Base-by-base conservation (phyloP, 1,284 basidiomycete genomes). In the Hemileccinum hortonii region DNA sequence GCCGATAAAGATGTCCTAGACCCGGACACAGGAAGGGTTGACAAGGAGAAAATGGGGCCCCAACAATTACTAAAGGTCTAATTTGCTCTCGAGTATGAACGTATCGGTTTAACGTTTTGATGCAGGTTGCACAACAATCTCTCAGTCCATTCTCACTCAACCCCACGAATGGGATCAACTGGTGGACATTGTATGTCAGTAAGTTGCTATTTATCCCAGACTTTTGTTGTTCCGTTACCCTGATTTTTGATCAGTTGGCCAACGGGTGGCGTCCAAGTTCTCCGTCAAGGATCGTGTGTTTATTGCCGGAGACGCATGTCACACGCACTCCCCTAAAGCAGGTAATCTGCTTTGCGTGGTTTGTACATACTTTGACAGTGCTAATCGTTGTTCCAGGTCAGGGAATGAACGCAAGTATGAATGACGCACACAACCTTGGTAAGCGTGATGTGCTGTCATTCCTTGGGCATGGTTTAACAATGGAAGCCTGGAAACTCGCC, bases 381-480 rank as follows among this genome's bases (percentile, higher is more conserved):
- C 42, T 58, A 18, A 59, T 38, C 32, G 11, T 38, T 53, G 12
- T 42, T 39, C n/a, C 24, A 82, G 80, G 80, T 9, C 78, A 86
- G 63, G 86, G 86, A 6, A 88, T 88, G 87, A 89, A 89, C 56
- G 84, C 84, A 6, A 75, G 75, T 30, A 79, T 80, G 71, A 78
- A 77, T 55, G 79, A 80, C 50, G 65, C 73, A 5, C 77, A 75
- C 60, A 77, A 79, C 42, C 62, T 71, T 66, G 58, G 63, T 67
- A 46, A 43, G 52, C 18, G 11, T 14, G 22, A 3, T 6, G 53
- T 26, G n/a, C 15, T 30, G 3, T 33, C 5, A 15, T 36, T 16
- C 22, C 0, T 6, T 7, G 12, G 6, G 3, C 9, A 19, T 6
- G 19, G 44, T 32, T 45, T 50, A 19, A 46, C 7, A 4, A 42